Evolutionary conservation across 2,329 filamentous ascomycete genomes (phyloP), one percentile per base, ranked within the genome.

Genomic region (Simplicillium aogashimaense): DNA sequence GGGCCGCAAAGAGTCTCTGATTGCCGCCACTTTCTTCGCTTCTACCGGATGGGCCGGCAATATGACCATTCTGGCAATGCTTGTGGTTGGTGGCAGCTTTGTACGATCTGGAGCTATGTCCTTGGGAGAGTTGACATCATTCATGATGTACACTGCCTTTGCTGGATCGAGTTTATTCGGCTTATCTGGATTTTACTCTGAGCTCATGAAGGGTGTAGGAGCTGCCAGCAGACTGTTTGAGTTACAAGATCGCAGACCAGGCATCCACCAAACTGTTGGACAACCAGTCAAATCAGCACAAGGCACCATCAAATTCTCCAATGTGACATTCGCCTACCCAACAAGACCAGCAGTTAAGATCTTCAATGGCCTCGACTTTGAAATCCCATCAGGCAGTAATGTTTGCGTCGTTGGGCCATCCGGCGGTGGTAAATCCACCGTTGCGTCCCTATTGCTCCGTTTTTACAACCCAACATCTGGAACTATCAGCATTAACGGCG

Each of bases 191-290:
- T 98, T 98, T 65, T 98, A 95, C 63, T 95, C 89, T 0, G 92
- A 98, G 58, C 72, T 98, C 45, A 98, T 98, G 92, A 98, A 98
- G 62, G 94, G 94, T 33, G 90, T 95, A 4, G 92, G 94, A 53
- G 92, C 92, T 33, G 92, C 92, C n/a, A 94, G 84, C 54, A 83
- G 92, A 44, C 71, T 98, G 1, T 98, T 98, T 54, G 92, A 98
- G 57, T 74, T 98, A 6, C 89, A 97, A 58, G 92, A 98, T 59
- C 81, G 92, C 46, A 70, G 86, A 43, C 85, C 89, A 0, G 83
- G 80, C 3, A 94, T 97, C 45, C 82, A 82, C n/a, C 79, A 89
- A 15, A 98, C 94, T 0, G 79, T 83, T 39, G 92, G 92, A 47
- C 57, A 71, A 25, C 82, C 78, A 44, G 88, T 98, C 25, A 73